phyloP scores from a whole-genome alignment of 108 stramenopile genomes.

The Skeletonema grethae region DNA sequence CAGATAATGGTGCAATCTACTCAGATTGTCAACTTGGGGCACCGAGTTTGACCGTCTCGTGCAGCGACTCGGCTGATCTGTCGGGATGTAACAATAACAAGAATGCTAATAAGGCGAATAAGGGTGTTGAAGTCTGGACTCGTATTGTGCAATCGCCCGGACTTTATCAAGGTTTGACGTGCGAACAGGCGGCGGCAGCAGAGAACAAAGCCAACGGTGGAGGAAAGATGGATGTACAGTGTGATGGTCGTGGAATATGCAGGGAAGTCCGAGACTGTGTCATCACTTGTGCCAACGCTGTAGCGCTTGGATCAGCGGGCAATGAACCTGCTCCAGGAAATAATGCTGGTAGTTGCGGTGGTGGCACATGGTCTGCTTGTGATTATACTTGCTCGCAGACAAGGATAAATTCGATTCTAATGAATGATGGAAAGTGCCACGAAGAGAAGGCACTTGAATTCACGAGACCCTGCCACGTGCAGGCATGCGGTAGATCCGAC shows the following conservation, averaged over 20 bases:
- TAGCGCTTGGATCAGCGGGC: constrained; percentile 16
- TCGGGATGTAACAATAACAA: constrained; percentile 15
- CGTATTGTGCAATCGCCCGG: constrained; percentile 59
- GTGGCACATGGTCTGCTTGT: constrained; percentile 70
- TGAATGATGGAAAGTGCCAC: constrained; percentile 61
- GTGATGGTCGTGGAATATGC: constrained; percentile 64
- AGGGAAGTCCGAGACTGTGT: constrained; percentile 66
- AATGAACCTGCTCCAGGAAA: constrained; percentile 8
- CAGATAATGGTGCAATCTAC: constrained; percentile 21
- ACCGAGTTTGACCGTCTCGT: constrained; percentile 34
- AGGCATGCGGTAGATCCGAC: constrained; percentile 70
- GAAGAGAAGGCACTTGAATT: constrained; percentile 52
- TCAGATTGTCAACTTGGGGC: constrained; percentile 38
- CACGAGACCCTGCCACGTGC: constrained; percentile 68
- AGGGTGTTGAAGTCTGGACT: constrained; percentile 74
- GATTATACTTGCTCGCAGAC: constrained; percentile 72
- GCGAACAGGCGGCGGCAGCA: constrained; percentile 40
- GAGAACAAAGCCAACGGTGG: constrained; percentile 29
- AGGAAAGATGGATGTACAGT: constrained; percentile 42
- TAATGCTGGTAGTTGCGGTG: constrained; percentile 28
- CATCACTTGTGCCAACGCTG: constrained; percentile 57
- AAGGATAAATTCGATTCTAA: constrained; percentile 30
- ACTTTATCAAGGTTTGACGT: constrained; percentile 43
- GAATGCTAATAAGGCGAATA: constrained; percentile 50
- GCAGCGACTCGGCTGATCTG: constrained; percentile 42